These are phyloP conservation scores for Lepidium africanum DNA, from an alignment of 345 rosid genomes.

Conservation along the genomic window DNA sequence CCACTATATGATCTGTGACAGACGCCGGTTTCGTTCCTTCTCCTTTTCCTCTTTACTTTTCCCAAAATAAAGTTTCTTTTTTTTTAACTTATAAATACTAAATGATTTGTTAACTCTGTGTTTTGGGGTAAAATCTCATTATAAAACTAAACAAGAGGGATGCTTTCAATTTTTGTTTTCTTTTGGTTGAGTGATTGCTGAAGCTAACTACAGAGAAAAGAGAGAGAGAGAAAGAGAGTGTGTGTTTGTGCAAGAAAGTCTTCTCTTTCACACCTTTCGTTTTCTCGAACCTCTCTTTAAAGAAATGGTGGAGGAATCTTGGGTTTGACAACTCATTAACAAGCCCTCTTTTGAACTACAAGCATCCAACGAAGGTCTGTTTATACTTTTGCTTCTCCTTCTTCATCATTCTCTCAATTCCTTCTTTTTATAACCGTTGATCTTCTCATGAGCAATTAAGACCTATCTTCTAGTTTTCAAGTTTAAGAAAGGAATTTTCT, in stretches of 20 bases:
- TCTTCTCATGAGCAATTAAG: background rate
- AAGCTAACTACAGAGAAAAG: constrained; percentile 16
- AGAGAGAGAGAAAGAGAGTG: constrained; percentile 4
- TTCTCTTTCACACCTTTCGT: constrained; percentile 71
- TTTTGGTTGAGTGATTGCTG: constrained; percentile 45
- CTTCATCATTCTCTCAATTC: constrained; percentile 12
- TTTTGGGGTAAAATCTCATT: background rate
- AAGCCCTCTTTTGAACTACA: constrained; percentile 11
- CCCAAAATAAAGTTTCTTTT: constrained; percentile 2
- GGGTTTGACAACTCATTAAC: constrained; percentile 46
- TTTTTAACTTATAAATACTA: background rate
- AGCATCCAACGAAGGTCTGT: constrained; percentile 42
- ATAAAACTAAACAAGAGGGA: constrained; percentile 16
- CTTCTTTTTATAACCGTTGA: background rate
- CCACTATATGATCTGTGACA: constrained; percentile 59
- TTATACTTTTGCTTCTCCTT: background rate
- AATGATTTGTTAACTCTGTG: constrained; percentile 6
- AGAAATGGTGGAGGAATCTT: constrained; percentile 44
- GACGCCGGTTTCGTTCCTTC: constrained; percentile 51
- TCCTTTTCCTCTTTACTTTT: constrained; percentile 10
- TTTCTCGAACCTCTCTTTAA: constrained; percentile 33
- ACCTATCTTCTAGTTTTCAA: background rate
- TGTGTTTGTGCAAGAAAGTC: constrained; percentile 38
- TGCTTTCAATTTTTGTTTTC: constrained; percentile 29
- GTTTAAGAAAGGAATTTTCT: background rate